phyloP scores from a whole-genome alignment of 176 grass and related monocot genomes.

The Neostapfia colusana region DNA sequence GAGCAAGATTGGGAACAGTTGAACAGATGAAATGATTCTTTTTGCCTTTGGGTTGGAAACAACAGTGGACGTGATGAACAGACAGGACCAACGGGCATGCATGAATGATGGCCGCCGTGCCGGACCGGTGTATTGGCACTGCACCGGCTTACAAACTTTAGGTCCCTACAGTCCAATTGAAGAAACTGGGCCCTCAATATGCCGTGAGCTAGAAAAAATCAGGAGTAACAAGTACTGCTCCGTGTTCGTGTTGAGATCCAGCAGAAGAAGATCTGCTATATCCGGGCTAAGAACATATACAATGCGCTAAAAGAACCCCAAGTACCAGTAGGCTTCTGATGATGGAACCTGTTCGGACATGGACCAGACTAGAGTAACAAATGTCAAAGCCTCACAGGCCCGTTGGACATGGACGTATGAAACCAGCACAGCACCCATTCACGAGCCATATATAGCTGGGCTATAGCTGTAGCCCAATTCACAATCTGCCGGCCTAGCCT shows the following conservation, averaged over 20 bases:
- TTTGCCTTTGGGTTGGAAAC: background rate
- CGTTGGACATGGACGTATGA: background rate
- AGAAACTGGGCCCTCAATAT: background rate
- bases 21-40: background rate
- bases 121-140: background rate
- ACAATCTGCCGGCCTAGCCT: background rate
- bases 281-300: background rate
- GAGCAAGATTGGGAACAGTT: background rate
- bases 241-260: background rate
- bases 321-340: background rate
- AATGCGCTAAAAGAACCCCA: background rate
- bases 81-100: background rate
- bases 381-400: background rate
- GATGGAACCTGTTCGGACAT: background rate
- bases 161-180: background rate
- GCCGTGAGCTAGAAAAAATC: too few relatives aligned
- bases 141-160: background rate
- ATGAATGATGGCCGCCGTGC: background rate
- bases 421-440: background rate
- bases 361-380: background rate
- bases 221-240: too few relatives aligned
- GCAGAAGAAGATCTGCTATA: background rate
- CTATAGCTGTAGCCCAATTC: too few relatives aligned
- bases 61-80: background rate
- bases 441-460: too few relatives aligned